Conservation (phyloP, 148 eudicot species). For the Cornus florida region DNA sequence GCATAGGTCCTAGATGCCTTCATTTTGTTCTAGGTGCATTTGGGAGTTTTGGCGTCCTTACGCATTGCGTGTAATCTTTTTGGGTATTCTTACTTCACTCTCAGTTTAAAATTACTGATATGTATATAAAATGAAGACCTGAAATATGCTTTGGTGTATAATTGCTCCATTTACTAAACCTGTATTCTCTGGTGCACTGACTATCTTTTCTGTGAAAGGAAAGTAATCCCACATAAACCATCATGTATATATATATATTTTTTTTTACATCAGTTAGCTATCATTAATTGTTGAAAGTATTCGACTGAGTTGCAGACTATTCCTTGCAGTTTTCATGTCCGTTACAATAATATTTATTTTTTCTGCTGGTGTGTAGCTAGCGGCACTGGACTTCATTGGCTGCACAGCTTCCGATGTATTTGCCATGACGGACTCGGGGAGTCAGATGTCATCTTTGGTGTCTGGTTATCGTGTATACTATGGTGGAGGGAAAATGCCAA, state of each 20-base stretch:
- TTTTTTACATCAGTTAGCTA: background rate
- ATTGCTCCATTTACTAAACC: too few relatives aligned
- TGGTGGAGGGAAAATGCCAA: constrained; percentile 88
- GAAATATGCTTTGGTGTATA: too few relatives aligned
- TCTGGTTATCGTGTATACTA: constrained; percentile 85
- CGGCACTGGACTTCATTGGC: constrained; percentile 91
- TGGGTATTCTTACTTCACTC: too few relatives aligned
- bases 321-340: background rate
- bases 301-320: background rate
- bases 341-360: background rate
- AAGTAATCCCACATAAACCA: background rate
- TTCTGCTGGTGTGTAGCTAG: constrained; percentile 43
- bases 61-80: too few relatives aligned
- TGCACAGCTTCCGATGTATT: constrained; percentile 82
- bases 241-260: too few relatives aligned
- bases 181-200: too few relatives aligned
- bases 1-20: too few relatives aligned
- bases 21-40: too few relatives aligned
- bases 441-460: constrained; percentile 90
- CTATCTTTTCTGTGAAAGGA: background rate
- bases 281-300: background rate
- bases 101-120: too few relatives aligned
- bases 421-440: constrained; percentile 99
- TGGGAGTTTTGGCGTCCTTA: too few relatives aligned
- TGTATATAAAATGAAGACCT: too few relatives aligned